phyloP scores from a whole-genome alignment of 2,329 filamentous ascomycete genomes.

The Talaromyces sp. region DNA sequence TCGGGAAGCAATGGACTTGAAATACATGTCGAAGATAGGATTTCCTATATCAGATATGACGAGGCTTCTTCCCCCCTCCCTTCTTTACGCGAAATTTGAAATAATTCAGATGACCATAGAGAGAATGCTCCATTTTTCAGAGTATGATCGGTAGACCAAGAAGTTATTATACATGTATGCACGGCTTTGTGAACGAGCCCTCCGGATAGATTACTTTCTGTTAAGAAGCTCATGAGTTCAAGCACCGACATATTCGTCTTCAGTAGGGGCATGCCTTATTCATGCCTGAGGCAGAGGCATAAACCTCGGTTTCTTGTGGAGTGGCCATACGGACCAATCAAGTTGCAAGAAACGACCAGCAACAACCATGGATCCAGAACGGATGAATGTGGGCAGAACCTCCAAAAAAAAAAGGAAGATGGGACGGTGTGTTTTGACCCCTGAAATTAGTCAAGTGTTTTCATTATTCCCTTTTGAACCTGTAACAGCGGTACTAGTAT shows the following conservation, averaged over 20 bases:
- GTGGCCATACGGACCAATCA: slow-evolving; percentile 4
- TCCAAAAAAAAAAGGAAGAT: background rate
- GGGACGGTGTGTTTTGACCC: slow-evolving; percentile 7
- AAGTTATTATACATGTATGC: background rate
- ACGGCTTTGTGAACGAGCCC: background rate
- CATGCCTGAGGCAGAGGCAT: background rate
- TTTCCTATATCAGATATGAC: background rate
- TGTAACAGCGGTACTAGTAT: background rate
- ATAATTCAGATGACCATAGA: background rate
- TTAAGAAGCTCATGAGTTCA: background rate
- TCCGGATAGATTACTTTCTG: background rate
- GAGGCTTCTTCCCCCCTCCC: too few species aligned
- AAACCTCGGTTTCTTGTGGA: background rate
- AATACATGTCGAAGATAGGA: background rate
- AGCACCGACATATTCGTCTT: background rate
- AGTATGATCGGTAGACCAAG: background rate
- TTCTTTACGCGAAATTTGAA: background rate
- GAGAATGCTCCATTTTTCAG: background rate
- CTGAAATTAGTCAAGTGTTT: slow-evolving; percentile 10
- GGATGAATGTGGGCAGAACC: slow-evolving; percentile 9
- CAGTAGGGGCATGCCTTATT: background rate
- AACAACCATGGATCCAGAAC: slow-evolving; percentile 12
- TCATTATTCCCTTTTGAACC: background rate
- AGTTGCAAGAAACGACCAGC: background rate
- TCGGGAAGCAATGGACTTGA: background rate